These are phyloP conservation scores for Luvunga scandens DNA, from an alignment of 345 rosid genomes.

Conservation along the genomic window DNA sequence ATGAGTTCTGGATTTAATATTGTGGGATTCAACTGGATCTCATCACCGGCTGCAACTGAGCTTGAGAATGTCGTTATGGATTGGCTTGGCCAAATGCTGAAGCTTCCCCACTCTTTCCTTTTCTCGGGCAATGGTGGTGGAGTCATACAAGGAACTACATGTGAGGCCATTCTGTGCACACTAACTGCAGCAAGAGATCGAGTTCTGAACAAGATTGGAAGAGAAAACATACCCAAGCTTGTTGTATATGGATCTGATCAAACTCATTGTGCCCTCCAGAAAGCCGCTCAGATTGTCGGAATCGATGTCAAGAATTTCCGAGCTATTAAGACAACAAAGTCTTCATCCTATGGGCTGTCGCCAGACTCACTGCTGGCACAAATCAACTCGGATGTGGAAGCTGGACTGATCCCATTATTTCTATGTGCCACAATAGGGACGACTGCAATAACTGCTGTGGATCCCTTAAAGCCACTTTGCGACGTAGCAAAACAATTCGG, in stretches of 20 bases:
- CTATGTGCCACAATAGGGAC: conserved; percentile 42
- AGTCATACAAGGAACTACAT: conserved; percentile 34
- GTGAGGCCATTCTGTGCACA: conserved; percentile 40
- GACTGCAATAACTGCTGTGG: conserved; percentile 30
- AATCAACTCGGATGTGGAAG: conserved; percentile 17
- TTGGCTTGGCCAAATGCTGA: conserved; percentile 40
- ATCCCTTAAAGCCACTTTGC: conserved; percentile 25
- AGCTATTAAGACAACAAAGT: conserved; percentile 28
- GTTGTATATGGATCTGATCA: conserved; percentile 45
- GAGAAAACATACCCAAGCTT: conserved; percentile 17
- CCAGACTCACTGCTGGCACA: conserved; percentile 6
- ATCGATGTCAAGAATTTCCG: conserved; percentile 45
- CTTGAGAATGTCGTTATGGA: conserved; percentile 44
- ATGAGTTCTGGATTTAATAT: conserved; percentile 38
- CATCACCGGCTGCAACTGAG: conserved; percentile 54
- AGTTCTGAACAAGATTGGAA: conserved; percentile 17
- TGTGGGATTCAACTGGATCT: conserved; percentile 42
- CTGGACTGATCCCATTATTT: conserved; percentile 30
- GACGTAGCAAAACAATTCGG: conserved; percentile 16
- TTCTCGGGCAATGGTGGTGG: conserved; percentile 43
- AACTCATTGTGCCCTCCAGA: conserved; percentile 30
- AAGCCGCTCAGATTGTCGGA: conserved; percentile 42
- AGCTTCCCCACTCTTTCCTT: conserved; percentile 35
- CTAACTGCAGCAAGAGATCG: conserved; percentile 37
- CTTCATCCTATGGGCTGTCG: conserved; percentile 21